Percentiles rank a stretch among this genome's conserved stretches.
Conservation (phyloP, 2,329 filamentous ascomycete genomes). For the Trichoderma polysporum region DNA sequence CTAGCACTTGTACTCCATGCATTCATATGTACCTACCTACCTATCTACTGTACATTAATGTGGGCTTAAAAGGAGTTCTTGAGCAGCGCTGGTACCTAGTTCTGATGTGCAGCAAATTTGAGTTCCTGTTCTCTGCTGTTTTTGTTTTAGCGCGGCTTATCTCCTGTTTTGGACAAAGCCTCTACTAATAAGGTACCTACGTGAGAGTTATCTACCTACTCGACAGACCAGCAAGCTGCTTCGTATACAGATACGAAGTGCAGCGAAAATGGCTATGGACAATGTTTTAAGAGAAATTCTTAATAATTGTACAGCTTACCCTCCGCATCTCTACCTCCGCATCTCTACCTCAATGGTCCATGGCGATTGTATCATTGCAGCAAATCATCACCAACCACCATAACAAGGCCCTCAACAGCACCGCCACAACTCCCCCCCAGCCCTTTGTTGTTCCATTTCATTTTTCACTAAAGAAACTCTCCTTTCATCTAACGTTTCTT, state of each 20-base stretch:
- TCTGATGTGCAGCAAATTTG: neutral
- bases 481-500: neutral
- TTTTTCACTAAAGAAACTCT: neutral
- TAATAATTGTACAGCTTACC: neutral
- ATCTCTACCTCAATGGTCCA: neutral
- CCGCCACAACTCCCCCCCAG: neutral
- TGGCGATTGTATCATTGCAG: neutral
- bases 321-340: neutral
- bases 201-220: too few relatives aligned
- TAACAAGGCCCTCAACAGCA: neutral
- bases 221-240: too few relatives aligned
- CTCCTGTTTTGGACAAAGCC: constrained; percentile 2
- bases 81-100: neutral
- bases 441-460: neutral
- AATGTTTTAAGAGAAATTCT: too few relatives aligned
- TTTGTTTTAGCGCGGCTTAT: neutral
- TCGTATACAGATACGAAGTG: neutral
- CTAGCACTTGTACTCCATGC: too few relatives aligned
- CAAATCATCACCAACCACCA: neutral
- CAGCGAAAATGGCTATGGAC: too few relatives aligned
- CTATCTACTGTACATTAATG: too few relatives aligned
- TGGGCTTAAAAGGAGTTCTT: too few relatives aligned
- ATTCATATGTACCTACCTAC: neutral
- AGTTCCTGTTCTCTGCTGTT: neutral
- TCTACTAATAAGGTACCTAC: neutral